Evolutionary conservation across 306 rosid species (phyloP).

Genomic region (Casuarina cunninghamiana): DNA sequence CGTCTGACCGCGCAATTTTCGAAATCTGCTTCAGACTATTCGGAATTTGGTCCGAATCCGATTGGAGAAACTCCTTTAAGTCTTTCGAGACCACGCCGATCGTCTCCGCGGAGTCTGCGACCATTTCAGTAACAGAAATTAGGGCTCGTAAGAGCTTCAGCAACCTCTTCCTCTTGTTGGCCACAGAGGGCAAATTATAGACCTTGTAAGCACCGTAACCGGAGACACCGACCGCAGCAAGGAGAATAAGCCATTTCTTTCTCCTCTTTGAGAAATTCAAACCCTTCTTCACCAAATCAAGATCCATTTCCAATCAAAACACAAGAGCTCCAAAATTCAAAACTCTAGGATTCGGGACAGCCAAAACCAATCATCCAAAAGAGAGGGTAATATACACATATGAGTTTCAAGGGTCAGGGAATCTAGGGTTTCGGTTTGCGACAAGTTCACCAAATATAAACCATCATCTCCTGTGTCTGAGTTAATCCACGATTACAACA

Average conservation of each 20-base stretch:
- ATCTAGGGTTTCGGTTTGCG: conserved; percentile 17
- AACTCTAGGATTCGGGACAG: conserved; percentile 27
- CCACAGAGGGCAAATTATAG: conserved; percentile 59
- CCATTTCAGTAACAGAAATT: conserved; percentile 55
- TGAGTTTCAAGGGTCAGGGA: neutral
- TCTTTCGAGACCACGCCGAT: conserved; percentile 59
- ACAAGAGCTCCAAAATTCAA: conserved; percentile 15
- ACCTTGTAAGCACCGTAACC: conserved; percentile 70
- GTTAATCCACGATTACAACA: too few species aligned
- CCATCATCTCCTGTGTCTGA: too few species aligned
- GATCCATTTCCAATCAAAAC: conserved; percentile 49
- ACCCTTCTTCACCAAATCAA: conserved; percentile 42
- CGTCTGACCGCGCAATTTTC: conserved; percentile 65
- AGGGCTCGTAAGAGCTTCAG: conserved; percentile 58
- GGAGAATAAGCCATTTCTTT: conserved; percentile 53
- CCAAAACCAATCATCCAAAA: neutral
- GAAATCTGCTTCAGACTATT: conserved; percentile 73
- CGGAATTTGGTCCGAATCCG: conserved; percentile 81
- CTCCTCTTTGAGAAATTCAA: conserved; percentile 44
- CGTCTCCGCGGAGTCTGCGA: conserved; percentile 66
- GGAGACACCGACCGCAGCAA: conserved; percentile 62
- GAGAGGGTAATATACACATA: neutral
- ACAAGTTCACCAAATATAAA: neutral
- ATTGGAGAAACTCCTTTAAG: conserved; percentile 56
- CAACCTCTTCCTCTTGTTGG: conserved; percentile 47